A percentile compares a stretch with the other conserved stretches of the same genome.
These are phyloP conservation scores for Starmerella scarabaei DNA, from an alignment of 805 yeast genomes.

Conservation along the genomic window DNA sequence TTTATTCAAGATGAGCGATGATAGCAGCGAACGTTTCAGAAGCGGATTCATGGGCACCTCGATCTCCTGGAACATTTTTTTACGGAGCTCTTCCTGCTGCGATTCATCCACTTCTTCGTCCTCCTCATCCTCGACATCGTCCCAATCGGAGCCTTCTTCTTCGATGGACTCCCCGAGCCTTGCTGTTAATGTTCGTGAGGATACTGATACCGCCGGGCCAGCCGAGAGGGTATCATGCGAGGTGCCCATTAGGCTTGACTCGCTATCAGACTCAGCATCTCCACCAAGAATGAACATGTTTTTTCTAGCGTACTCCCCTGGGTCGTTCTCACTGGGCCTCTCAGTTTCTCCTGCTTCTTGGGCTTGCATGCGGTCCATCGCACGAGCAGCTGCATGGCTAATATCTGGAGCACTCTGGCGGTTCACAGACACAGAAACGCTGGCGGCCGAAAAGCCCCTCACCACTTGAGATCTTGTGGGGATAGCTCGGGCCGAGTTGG, in stretches of 20 bases:
- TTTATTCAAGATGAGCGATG: conserved; percentile 28
- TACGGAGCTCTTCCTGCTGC: conserved; percentile 22
- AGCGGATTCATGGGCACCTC: conserved; percentile 24
- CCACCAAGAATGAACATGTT: conserved; percentile 31
- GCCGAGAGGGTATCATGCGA: conserved; percentile 2
- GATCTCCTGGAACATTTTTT: conserved; percentile 22
- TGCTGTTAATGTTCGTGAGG: neutral
- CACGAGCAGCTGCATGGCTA: too few relatives aligned
- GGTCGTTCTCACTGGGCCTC: too few relatives aligned
- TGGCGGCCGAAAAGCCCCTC: conserved; percentile 30
- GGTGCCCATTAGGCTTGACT: conserved; percentile 17
- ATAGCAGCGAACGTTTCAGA: conserved; percentile 28
- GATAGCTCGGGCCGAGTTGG: too few relatives aligned
- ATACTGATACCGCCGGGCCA: neutral
- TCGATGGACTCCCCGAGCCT: neutral
- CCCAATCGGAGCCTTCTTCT: conserved; percentile 18
- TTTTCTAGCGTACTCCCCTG: conserved; percentile 11
- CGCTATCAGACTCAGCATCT: conserved; percentile 29
- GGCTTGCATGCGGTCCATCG: too few relatives aligned
- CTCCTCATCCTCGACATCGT: conserved; percentile 16
- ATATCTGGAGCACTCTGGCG: conserved; percentile 7
- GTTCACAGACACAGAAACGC: conserved; percentile 26
- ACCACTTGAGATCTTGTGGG: conserved; percentile 17
- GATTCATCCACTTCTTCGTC: conserved; percentile 25
- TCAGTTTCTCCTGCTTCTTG: too few relatives aligned